Base-by-base conservation (phyloP, 2,329 filamentous ascomycete species). In the Trichoderma polysporum region DNA sequence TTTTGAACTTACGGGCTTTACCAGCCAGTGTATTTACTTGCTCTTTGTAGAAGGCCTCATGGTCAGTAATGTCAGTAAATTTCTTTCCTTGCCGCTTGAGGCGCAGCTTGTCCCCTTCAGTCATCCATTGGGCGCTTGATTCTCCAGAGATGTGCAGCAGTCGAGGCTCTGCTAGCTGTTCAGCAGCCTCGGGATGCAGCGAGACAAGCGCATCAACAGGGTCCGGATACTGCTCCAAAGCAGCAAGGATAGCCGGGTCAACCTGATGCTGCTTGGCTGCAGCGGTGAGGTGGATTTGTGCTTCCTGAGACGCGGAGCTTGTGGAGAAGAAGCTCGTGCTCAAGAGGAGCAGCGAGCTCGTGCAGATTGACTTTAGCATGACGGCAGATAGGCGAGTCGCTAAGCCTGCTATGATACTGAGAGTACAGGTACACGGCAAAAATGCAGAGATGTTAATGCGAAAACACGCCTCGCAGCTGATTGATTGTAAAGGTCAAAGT, bases 21-120 rank as follows among this genome's bases (percentile, higher is more conserved):
- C 75, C 76, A 2, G 74, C 69, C 59, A 69, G 47, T 3, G 70
- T 45, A 6, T 66, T 64, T 7, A 72, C 69, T 10, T 74, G 66
- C n/a, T 73, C 66, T 7, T 70, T 61, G 61, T 78, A 77, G 52
- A 86, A 82, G 37, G 88, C 84, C 39, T 84, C 80, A 59, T 85
- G 84, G 67, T 89, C 83, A 13, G 90, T 92, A 70, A 92, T 87
- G 76, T 93, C 90, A 80, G 91, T 89, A 80, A 92, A 92, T 75
- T 88, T 90, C 72, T 85, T 82, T 68, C 88, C 87, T 75, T 88
- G 85, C 71, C 87, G 81, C 71, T 88, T 85, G 54, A 92, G 79
- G 68, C 83, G 84, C 86, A 90, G 89, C 79, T 92, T 93, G 77
- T 92, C 87, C 45, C 90, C 85, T 72, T 92, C 90, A 0, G 88